Evolutionary conservation across 192 early-diverging fungal species (phyloP).

Genomic region (Coemansia erecta): DNA sequence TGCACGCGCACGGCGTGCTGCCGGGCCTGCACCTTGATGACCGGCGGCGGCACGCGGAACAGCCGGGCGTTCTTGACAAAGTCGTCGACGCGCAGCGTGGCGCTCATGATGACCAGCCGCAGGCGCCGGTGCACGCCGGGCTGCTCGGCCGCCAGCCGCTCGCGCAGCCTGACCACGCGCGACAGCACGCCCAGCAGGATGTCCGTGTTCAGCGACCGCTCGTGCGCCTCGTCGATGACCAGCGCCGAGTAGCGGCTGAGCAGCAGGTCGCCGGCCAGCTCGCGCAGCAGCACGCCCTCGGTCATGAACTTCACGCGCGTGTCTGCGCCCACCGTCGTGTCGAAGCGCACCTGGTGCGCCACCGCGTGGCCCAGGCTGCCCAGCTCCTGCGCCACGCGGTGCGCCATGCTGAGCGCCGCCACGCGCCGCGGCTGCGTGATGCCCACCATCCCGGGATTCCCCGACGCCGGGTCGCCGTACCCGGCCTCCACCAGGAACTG

Average conservation of each 20-base stretch:
- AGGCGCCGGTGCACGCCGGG: slow-evolving; percentile 63
- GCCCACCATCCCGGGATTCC: slow-evolving; percentile 90
- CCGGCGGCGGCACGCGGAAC: slow-evolving; percentile 75
- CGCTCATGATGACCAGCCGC: slow-evolving; percentile 97
- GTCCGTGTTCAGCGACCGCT: slow-evolving; percentile 95
- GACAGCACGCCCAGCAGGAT: slow-evolving; percentile 96
- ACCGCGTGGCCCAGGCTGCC: slow-evolving; percentile 64
- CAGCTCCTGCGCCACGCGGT: slow-evolving; percentile 91
- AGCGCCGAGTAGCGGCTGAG: slow-evolving; percentile 92
- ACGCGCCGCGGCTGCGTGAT: slow-evolving; percentile 97
- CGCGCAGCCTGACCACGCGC: slow-evolving; percentile 80
- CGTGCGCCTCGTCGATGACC: slow-evolving; percentile 99
- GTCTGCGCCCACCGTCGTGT: slow-evolving; percentile 67
- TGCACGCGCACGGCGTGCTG: slow-evolving; percentile 87
- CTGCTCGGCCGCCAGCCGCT: slow-evolving; percentile 44
- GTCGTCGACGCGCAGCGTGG: slow-evolving; percentile 95
- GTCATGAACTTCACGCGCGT: slow-evolving; percentile 99
- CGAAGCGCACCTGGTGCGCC: slow-evolving; percentile 82
- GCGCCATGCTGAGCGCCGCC: slow-evolving; percentile 94
- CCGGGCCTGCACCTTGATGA: slow-evolving; percentile 88
- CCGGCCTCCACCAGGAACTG: slow-evolving; percentile 98
- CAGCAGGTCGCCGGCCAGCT: slow-evolving; percentile 83
- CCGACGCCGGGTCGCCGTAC: slow-evolving; percentile 79
- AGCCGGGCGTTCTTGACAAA: slow-evolving; percentile 83
- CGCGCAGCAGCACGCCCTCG: slow-evolving; percentile 96